Conservation (phyloP, 768 basidiomycete species). For the Boletus coccyginus region DNA sequence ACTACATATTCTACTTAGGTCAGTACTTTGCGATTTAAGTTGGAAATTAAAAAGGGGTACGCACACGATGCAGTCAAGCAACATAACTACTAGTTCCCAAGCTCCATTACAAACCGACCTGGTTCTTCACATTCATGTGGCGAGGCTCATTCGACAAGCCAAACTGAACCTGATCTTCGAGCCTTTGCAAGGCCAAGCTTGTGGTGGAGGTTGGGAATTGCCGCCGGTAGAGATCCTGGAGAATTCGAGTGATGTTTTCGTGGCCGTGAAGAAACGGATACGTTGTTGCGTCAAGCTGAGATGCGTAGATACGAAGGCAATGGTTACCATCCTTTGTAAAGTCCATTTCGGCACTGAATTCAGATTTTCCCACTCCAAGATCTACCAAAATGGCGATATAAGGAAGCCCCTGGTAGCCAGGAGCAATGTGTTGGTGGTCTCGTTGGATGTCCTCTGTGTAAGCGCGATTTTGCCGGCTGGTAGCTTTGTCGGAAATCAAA, state of each 20-base stretch:
- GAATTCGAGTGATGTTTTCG: background rate
- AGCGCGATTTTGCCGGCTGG: too few relatives aligned
- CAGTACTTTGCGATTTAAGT: too few relatives aligned
- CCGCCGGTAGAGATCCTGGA: background rate
- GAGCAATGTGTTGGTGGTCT: background rate
- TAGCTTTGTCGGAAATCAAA: background rate
- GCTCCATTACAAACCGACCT: too few relatives aligned
- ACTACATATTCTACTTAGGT: too few relatives aligned
- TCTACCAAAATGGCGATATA: background rate
- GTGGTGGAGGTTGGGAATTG: background rate
- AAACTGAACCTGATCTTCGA: background rate
- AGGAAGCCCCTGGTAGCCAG: background rate
- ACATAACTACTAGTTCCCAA: too few relatives aligned
- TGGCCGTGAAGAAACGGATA: background rate
- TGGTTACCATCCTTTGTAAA: background rate
- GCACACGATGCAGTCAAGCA: too few relatives aligned
- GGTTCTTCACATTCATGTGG: background rate
- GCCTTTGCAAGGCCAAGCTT: background rate
- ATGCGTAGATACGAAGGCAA: background rate
- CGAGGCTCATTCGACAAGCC: background rate
- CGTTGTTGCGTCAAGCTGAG: background rate
- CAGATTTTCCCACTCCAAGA: background rate
- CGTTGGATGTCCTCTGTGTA: background rate
- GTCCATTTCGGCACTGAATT: background rate
- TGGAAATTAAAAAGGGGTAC: too few relatives aligned